phyloP scores from a whole-genome alignment of 2,329 filamentous ascomycete genomes.

The Coniochaeta prunicola region DNA sequence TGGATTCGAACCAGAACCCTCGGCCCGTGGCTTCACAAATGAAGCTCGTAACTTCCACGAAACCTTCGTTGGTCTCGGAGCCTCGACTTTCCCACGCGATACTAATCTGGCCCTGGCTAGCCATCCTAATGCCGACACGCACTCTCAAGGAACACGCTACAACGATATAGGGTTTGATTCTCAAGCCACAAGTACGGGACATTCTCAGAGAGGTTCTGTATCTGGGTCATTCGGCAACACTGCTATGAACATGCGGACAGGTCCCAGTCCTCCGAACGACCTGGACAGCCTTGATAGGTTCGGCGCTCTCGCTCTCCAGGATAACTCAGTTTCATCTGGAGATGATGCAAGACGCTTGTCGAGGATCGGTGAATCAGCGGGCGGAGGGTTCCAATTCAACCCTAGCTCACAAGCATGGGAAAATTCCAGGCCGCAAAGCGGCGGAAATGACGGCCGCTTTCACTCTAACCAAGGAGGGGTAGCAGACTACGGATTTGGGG shows the following conservation, averaged over 20 bases:
- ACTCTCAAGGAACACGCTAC: constrained; percentile 18
- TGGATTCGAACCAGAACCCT: constrained; percentile 4
- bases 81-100: constrained; percentile 44
- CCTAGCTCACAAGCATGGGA: constrained; percentile 39
- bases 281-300: neutral
- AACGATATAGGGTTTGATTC: constrained; percentile 21
- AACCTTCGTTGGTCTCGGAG: constrained; percentile 30
- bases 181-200: constrained; percentile 34
- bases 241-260: neutral
- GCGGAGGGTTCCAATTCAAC: constrained; percentile 38
- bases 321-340: constrained; percentile 9
- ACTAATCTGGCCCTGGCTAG: constrained; percentile 43
- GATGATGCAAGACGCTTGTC: constrained; percentile 9
- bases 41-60: constrained; percentile 27
- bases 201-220: constrained; percentile 35
- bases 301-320: constrained; percentile 23
- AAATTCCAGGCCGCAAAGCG: constrained; percentile 19
- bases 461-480: constrained; percentile 27
- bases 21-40: constrained; percentile 12
- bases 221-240: constrained; percentile 11
- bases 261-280: neutral
- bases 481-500: constrained; percentile 29
- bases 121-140: constrained; percentile 37
- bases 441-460: constrained; percentile 13
- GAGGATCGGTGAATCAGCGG: constrained; percentile 9